Percentiles rank a stretch among this genome's conserved stretches.
These are phyloP conservation scores for Strobilomyces dryophilus DNA, from an alignment of 768 basidiomycete genomes.

Conservation along the genomic window DNA sequence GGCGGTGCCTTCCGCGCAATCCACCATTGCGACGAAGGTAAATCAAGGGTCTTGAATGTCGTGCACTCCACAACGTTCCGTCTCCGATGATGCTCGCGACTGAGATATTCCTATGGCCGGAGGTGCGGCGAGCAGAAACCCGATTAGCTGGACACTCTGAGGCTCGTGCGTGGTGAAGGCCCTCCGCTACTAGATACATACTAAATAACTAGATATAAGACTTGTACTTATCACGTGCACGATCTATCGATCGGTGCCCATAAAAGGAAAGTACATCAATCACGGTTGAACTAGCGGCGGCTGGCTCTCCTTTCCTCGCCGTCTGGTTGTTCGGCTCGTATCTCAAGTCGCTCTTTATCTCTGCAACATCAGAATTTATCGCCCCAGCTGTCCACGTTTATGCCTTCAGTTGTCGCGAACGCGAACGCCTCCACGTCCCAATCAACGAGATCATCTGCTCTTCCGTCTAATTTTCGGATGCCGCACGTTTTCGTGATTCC, in stretches of 20 bases:
- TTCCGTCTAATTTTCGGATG: conserved; percentile 21
- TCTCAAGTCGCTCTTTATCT: conserved; percentile 17
- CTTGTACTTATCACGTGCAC: conserved; percentile 16
- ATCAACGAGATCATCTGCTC: conserved; percentile 7
- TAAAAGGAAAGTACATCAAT: conserved; percentile 18
- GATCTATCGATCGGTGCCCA: conserved; percentile 2
- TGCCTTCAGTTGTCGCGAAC: conserved; percentile 13
- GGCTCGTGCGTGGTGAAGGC: conserved; percentile 67
- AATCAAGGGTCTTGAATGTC: neutral
- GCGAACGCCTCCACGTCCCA: conserved; percentile 11
- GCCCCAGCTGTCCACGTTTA: neutral
- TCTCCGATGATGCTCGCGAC: conserved; percentile 54
- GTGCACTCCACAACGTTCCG: conserved; percentile 65
- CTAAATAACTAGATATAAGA: no score
- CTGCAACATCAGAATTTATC: neutral
- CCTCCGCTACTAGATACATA: conserved; percentile 80
- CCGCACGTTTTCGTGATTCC: conserved; percentile 55
- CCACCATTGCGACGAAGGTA: conserved; percentile 52
- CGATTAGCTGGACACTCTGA: conserved; percentile 27
- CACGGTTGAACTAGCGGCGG: conserved; percentile 21
- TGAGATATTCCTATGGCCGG: conserved; percentile 9
- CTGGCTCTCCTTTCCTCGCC: conserved; percentile 10
- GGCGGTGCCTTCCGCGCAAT: conserved; percentile 79
- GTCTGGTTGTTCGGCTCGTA: neutral
- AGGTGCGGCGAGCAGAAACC: neutral